Base-by-base conservation (phyloP, 371 early-diverging fungal species). In the Mortierella sp. region DNA sequence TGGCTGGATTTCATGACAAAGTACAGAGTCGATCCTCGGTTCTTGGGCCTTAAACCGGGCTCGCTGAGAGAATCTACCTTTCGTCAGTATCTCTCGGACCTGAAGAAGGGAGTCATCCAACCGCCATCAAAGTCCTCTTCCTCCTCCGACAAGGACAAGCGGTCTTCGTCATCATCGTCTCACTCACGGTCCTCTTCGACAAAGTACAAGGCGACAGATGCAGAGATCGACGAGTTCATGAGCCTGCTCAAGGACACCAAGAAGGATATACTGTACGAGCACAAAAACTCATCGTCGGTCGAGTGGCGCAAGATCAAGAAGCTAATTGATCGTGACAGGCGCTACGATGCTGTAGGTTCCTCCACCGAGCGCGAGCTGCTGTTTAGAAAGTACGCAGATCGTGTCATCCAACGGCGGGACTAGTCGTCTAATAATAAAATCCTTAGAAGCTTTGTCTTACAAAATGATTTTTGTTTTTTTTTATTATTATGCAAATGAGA, bases 1-100 rank as follows among this genome's bases (percentile, higher is more conserved):
- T 86, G 87, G 87, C 71, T 86, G 72, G 87, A 86, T 44, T 86
- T 86, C 43, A 82, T 82, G 80, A 86, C 87, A 27, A 86, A 86
- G 70, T 82, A 82, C 74, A 76, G 87, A 44, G 44, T 79, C 35
- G 87, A 86, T 49, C 82, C 79, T 12, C 77, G 82, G 32, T 86
- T 86, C 60, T 44, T 86, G 65, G 75, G 65, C 32, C 80, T 86
- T 10, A 86, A 80, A 35, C 87, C 87, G 16, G 87, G 87, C 0
- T 86, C 87, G 4, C 41, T 86, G 41, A 63, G 87, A 32, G 87
- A 86, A 41, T 77, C 82, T 3, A 77, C 80, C 65, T 86, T 86
- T 38, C 72, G 87, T 38, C 74, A 82, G 38, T 86, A 86, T 43
- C 82, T 86, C 63, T 79, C 82, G 8, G 87, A 86, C 65, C 56